phyloP scores from a whole-genome alignment of 139 green algal species.

The Coelastrella sp. region DNA sequence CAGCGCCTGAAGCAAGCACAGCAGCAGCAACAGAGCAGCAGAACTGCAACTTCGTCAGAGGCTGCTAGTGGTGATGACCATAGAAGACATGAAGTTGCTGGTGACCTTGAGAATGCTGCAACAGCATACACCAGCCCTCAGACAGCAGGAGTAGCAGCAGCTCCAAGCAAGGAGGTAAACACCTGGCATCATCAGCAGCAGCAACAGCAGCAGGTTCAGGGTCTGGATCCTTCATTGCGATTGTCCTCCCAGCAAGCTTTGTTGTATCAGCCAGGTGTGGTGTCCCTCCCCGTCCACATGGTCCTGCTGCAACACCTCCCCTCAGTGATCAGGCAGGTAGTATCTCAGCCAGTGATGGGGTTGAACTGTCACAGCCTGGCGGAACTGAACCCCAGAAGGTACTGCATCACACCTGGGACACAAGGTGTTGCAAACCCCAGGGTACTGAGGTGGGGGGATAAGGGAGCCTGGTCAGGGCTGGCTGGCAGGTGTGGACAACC shows the following conservation, averaged over 20 bases:
- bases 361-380: neutral
- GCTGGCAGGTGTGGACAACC: too few species aligned
- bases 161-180: neutral
- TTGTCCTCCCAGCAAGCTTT: too few species aligned
- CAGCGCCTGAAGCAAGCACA: slow-evolving; percentile 5
- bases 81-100: too few species aligned
- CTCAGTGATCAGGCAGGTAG: neutral
- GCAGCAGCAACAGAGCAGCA: neutral
- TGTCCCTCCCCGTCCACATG: neutral
- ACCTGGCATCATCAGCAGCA: neutral
- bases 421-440: neutral
- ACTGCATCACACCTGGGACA: neutral
- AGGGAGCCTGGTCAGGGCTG: neutral
- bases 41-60: neutral
- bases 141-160: neutral
- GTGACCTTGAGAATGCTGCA: too few species aligned
- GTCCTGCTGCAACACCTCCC: neutral
- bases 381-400: neutral
- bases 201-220: neutral
- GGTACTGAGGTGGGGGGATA: neutral
- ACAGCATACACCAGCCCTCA: neutral
- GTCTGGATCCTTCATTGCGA: neutral
- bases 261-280: neutral
- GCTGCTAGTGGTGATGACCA: too few species aligned
- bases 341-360: neutral